Evolutionary conservation across 2,329 filamentous ascomycete species (phyloP).

Genomic region (Aspergillus brunneoviolaceus): DNA sequence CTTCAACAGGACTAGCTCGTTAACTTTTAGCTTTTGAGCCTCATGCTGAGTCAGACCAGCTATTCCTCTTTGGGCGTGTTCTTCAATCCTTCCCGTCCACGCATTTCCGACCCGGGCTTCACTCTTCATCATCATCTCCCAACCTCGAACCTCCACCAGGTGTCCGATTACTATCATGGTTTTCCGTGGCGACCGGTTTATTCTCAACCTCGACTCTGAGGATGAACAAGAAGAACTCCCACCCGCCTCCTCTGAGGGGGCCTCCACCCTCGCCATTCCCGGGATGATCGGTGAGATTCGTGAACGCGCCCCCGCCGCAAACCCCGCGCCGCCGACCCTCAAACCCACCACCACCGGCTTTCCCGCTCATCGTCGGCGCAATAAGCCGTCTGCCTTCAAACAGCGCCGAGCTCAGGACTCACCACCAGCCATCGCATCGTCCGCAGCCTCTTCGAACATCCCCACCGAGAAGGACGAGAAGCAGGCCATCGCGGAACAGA

Average conservation of each 20-base stretch:
- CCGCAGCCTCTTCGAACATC: constrained; percentile 8
- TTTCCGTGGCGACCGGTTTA: constrained; percentile 61
- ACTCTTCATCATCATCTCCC: constrained; percentile 7
- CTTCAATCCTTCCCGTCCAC: constrained; percentile 2
- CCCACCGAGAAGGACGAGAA: constrained; percentile 54
- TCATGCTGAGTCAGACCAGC: constrained; percentile 25
- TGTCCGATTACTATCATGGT: constrained; percentile 38
- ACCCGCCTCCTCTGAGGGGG: constrained; percentile 17
- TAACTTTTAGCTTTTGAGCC: constrained; percentile 41
- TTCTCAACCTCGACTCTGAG: constrained; percentile 57
- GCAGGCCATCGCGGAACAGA: constrained; percentile 77
- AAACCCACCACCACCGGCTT: constrained; percentile 75
- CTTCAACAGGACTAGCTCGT: constrained; percentile 17
- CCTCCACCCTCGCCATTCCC: constrained; percentile 27
- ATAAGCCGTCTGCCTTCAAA: constrained; percentile 74
- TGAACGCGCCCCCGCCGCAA: constrained; percentile 64
- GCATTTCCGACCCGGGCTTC: background rate
- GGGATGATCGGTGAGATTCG: constrained; percentile 70
- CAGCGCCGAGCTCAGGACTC: constrained; percentile 49
- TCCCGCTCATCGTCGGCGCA: constrained; percentile 81
- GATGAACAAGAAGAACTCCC: constrained; percentile 48
- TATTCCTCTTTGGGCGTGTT: constrained; percentile 6
- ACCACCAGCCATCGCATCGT: constrained; percentile 10
- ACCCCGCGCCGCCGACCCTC: constrained; percentile 41
- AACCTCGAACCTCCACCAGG: background rate